Evolutionary conservation across 495 filamentous ascomycete species (phyloP), one percentile per base, ranked within the genome.

Genomic region (Xanthoparmelia taractica): DNA sequence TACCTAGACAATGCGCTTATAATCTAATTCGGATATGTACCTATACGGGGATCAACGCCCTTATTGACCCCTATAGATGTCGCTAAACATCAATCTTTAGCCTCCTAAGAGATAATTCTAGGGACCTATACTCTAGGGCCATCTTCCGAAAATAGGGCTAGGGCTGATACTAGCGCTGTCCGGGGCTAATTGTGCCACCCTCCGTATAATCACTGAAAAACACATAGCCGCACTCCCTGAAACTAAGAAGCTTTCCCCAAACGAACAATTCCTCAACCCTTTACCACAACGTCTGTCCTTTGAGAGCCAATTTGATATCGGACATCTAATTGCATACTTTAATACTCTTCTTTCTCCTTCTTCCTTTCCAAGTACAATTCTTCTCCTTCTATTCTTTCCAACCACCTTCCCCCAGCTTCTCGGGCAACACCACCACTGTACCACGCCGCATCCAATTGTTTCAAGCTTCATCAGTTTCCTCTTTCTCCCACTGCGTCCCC

Each of bases 301-400:
- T 62, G 34, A 40, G 60, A 62, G 33, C 48, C 60, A 20, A 20
- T 56, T n/a, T 62, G 29, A 52, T 52, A 52, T 38, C 37, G 25
- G 43, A 38, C 18, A 47, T 57, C 31, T 64, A 58, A 59, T 58
- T 60, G 45, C 25, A n/a, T n/a, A n/a, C n/a, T n/a, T 38, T 62
- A 67, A 63, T 63, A 63, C 48, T 62, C 60, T 38, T 36, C 38
- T 55, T 31, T 62, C 50, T 59, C 61, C 55, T 62, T 57, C 56
- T 38, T 52, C 63, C 23, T 27, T 37, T 31, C 56, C 48, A 41
- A 13, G 10, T 52, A 38, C 47, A 27, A 18, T 48, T 23, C 18
- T 43, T 50, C 50, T 54, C 38, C 50, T 54, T n/a, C 60, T 62
- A 41, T 57, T 55, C 48, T 33, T 31, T 52, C 25, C 7, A 31